Percentiles rank a stretch among this genome's conserved stretches.
Evolutionary conservation across 805 yeast species (phyloP).

Genomic region (Starmerella stigmatis): DNA sequence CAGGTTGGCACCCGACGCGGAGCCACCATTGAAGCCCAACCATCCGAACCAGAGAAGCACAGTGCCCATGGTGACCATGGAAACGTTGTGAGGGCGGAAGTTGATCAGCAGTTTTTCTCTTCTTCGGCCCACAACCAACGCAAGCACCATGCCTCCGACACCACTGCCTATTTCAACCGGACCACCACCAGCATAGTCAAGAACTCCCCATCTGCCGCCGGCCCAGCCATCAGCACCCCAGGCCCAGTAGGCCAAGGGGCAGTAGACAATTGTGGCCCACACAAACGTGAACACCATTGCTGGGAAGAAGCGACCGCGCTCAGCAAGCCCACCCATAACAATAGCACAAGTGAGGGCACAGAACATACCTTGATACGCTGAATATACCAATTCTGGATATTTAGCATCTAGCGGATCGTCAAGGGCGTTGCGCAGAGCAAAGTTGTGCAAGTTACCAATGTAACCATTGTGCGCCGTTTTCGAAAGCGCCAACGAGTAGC

Average conservation of each 20-base stretch:
- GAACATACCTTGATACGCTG: slow-evolving; percentile 84
- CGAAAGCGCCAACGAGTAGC: slow-evolving; percentile 85
- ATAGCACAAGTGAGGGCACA: slow-evolving; percentile 85
- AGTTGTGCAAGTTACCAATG: slow-evolving; percentile 75
- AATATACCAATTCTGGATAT: slow-evolving; percentile 77
- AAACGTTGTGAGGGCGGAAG: slow-evolving; percentile 90
- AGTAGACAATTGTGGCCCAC: slow-evolving; percentile 87
- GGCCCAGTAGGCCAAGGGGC: slow-evolving; percentile 92
- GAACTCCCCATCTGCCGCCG: slow-evolving; percentile 66
- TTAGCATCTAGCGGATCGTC: slow-evolving; percentile 36
- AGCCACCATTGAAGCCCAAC: slow-evolving; percentile 91
- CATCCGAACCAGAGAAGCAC: slow-evolving; percentile 85
- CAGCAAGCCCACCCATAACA: slow-evolving; percentile 85
- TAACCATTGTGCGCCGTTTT: slow-evolving; percentile 68
- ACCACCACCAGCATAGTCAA: slow-evolving; percentile 97
- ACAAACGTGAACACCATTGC: slow-evolving; percentile 68
- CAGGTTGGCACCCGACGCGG: slow-evolving; percentile 70
- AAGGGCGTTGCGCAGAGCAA: slow-evolving; percentile 69
- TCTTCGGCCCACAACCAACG: slow-evolving; percentile 51
- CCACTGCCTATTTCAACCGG: slow-evolving; percentile 92
- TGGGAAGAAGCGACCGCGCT: slow-evolving; percentile 82
- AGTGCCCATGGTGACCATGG: slow-evolving; percentile 83
- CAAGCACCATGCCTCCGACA: slow-evolving; percentile 68
- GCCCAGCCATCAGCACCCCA: slow-evolving; percentile 97
- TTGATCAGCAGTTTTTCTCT: slow-evolving; percentile 64